Percentiles rank a stretch among this genome's conserved stretches.
These are phyloP conservation scores for Stramenopiles sp. DNA, from an alignment of 352 stramenopile species.

Conservation along the genomic window DNA sequence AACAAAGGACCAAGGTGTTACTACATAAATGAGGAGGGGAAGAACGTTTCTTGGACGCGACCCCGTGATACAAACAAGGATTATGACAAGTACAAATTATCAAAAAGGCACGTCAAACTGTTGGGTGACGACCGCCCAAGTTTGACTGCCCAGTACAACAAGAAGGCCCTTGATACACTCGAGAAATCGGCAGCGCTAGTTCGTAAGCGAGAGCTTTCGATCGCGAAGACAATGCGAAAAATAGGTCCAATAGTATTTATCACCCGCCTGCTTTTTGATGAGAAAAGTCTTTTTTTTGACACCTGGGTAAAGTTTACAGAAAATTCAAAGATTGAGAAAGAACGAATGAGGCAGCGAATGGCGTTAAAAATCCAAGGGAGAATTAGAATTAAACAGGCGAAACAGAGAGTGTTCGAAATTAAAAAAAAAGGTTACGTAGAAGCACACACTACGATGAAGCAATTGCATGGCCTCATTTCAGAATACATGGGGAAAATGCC, in stretches of 20 bases:
- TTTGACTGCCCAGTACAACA: neutral
- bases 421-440: neutral
- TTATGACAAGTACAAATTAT: conserved; percentile 1
- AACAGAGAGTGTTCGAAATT: neutral
- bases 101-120: neutral
- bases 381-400: conserved; percentile 1
- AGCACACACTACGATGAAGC: neutral
- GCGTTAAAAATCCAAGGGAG: neutral
- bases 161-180: neutral
- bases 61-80: neutral
- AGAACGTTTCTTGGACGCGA: neutral
- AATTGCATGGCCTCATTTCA: neutral
- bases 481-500: neutral
- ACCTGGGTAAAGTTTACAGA: neutral
- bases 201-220: neutral
- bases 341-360: neutral
- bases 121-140: neutral
- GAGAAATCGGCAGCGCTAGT: neutral
- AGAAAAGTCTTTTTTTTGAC: neutral
- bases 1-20: neutral
- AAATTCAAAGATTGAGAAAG: neutral
- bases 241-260: neutral
- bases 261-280: neutral
- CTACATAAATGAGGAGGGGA: neutral
- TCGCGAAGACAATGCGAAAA: neutral